Conservation (phyloP, 192 early-diverging fungal genomes). For the Coemansia biformis region DNA sequence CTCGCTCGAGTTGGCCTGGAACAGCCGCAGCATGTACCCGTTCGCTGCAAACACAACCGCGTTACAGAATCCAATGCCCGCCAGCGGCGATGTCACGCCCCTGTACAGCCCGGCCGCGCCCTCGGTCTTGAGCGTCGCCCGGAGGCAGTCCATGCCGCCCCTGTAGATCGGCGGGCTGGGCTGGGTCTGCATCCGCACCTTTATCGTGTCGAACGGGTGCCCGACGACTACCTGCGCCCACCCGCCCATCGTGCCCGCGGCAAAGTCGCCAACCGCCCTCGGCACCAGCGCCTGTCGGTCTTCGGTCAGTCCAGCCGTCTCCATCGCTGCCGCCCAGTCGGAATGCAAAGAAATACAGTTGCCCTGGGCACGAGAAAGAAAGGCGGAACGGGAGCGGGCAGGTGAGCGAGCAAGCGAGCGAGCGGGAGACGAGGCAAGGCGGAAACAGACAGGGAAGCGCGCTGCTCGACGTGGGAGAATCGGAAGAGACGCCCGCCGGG, state of each 20-base stretch:
- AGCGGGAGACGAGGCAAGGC: too few species aligned
- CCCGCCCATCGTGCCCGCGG: conserved; percentile 54
- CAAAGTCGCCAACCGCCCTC: conserved; percentile 41
- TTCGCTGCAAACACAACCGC: conserved; percentile 83
- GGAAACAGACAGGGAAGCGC: too few species aligned
- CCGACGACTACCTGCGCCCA: conserved; percentile 66
- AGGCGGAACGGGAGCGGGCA: conserved; percentile 1
- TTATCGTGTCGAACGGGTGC: conserved; percentile 86
- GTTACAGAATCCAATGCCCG: conserved; percentile 81
- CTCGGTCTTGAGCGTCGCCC: conserved; percentile 76
- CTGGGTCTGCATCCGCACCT: conserved; percentile 72
- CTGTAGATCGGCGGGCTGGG: conserved; percentile 55
- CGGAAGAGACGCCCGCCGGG: too few species aligned
- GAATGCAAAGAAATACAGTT: too few species aligned
- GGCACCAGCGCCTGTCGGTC: conserved; percentile 30
- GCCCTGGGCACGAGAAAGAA: too few species aligned
- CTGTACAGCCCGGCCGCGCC: conserved; percentile 72
- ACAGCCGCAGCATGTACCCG: conserved; percentile 56
- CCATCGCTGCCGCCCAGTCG: conserved; percentile 10
- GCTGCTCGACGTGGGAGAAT: too few species aligned
- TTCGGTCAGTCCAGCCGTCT: conserved; percentile 23
- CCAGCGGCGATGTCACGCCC: conserved; percentile 76
- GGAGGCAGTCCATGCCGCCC: conserved; percentile 77
- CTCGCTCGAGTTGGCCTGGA: conserved; percentile 51
- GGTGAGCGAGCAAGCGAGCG: too few species aligned